A percentile compares a stretch with the other conserved stretches of the same genome.
Conservation (phyloP, 1,139 yeast genomes). For the Yamadazyma atlantica region DNA sequence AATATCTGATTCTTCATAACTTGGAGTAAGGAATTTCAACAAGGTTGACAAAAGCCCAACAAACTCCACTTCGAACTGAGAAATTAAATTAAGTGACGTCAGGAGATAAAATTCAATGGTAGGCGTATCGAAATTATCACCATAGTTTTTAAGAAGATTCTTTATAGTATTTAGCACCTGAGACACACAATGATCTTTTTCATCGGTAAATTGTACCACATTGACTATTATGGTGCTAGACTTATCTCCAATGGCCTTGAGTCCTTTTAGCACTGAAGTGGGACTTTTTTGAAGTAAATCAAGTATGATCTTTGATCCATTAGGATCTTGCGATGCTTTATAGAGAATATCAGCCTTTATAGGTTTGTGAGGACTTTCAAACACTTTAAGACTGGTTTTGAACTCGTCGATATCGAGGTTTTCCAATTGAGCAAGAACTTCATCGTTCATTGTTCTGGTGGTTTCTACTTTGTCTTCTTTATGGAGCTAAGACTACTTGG, state of each 20-base stretch:
- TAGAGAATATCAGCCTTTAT: slow-evolving; percentile 4
- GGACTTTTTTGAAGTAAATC: slow-evolving; percentile 21
- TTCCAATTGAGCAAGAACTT: neutral
- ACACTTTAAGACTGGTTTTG: slow-evolving; percentile 4
- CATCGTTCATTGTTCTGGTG: neutral
- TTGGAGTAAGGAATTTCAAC: slow-evolving; percentile 21
- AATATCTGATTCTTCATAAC: slow-evolving; percentile 12
- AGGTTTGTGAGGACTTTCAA: slow-evolving; percentile 3
- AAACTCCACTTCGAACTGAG: slow-evolving; percentile 20
- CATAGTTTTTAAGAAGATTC: slow-evolving; percentile 11
- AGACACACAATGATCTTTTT: slow-evolving; percentile 7
- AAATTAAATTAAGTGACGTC: slow-evolving; percentile 19
- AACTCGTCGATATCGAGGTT: slow-evolving; percentile 3
- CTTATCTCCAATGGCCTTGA: slow-evolving; percentile 19
- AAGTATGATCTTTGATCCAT: slow-evolving; percentile 14
- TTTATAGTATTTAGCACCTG: slow-evolving; percentile 17
- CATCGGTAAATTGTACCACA: slow-evolving; percentile 10
- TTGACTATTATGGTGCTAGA: slow-evolving; percentile 18
- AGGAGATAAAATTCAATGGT: slow-evolving; percentile 15
- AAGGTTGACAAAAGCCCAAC: slow-evolving; percentile 27
- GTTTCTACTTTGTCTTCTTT: too few relatives aligned
- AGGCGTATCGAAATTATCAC: slow-evolving; percentile 5
- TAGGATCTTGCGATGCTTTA: slow-evolving; percentile 16
- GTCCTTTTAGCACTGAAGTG: slow-evolving; percentile 18
- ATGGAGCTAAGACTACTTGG: too few relatives aligned